These are phyloP conservation scores for Phytophthora fragariae DNA, from an alignment of 352 stramenopile species.

Conservation along the genomic window DNA sequence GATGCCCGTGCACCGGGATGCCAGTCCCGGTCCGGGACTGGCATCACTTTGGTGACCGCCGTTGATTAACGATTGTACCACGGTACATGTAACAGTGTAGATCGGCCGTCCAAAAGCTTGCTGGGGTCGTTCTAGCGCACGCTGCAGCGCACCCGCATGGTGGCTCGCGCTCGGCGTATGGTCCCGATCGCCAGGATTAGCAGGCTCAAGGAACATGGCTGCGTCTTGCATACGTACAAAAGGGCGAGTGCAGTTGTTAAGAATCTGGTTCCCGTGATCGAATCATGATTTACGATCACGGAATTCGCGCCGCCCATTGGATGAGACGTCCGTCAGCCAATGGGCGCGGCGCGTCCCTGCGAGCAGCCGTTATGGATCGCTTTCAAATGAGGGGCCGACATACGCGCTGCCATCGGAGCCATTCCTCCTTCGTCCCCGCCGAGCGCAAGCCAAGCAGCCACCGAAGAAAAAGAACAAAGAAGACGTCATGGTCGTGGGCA, in stretches of 20 bases:
- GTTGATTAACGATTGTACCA: neutral
- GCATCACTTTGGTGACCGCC: neutral
- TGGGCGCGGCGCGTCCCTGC: neutral
- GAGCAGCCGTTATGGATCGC: slow-evolving; percentile 36
- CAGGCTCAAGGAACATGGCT: neutral
- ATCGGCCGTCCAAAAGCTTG: neutral
- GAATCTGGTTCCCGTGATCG: neutral
- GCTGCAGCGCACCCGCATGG: neutral
- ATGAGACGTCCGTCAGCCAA: neutral
- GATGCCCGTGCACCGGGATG: neutral
- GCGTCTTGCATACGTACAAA: neutral
- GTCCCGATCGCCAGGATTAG: neutral
- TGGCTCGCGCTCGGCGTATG: neutral
- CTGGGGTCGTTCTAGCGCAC: neutral
- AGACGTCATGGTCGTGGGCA: slow-evolving; percentile 40
- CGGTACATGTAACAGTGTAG: neutral
- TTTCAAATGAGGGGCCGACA: slow-evolving; percentile 25
- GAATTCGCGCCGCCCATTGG: slow-evolving; percentile 24
- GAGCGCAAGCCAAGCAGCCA: slow-evolving; percentile 15
- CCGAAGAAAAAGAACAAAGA: neutral
- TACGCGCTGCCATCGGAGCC: slow-evolving; percentile 19
- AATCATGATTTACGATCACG: slow-evolving; percentile 31
- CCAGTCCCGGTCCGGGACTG: neutral
- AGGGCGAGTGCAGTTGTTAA: neutral
- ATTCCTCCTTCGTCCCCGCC: slow-evolving; percentile 29